Evolutionary conservation across 352 stramenopile species (phyloP).

Genomic region (Globisporangium cylindrosporum): DNA sequence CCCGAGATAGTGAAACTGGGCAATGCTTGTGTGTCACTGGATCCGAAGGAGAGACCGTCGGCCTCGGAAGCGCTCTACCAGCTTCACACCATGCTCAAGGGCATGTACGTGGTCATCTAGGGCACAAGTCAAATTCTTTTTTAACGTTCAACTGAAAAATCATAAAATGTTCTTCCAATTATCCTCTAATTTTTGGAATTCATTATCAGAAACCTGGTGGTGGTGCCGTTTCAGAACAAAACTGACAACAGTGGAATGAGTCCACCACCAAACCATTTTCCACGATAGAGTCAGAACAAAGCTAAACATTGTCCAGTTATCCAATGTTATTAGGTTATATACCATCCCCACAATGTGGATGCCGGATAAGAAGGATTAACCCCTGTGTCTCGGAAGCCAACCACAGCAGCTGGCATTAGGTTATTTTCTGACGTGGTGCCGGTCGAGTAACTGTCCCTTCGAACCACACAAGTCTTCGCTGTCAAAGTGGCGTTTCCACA

Average conservation of each 20-base stretch:
- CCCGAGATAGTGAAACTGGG: slow-evolving; percentile 32
- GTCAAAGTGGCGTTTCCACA: neutral
- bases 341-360: neutral
- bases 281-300: neutral
- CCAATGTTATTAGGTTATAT: neutral
- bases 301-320: neutral
- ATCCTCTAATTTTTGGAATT: too few species aligned
- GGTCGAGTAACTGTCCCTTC: neutral
- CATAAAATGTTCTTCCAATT: neutral
- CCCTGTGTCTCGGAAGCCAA: too few species aligned
- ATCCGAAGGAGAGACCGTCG: slow-evolving; percentile 41
- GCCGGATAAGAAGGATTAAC: neutral
- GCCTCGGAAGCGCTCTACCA: slow-evolving; percentile 34
- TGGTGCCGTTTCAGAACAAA: neutral
- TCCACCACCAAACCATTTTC: neutral
- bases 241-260: neutral
- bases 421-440: neutral
- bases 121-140: neutral
- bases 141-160: neutral
- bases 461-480: neutral
- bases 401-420: neutral
- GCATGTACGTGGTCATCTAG: slow-evolving; percentile 1
- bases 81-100: slow-evolving; percentile 29
- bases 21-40: slow-evolving; percentile 37
- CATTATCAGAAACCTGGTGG: too few species aligned